These are phyloP conservation scores for Coemansia sp. DNA, from an alignment of 192 early-diverging fungal species.

Conservation along the genomic window DNA sequence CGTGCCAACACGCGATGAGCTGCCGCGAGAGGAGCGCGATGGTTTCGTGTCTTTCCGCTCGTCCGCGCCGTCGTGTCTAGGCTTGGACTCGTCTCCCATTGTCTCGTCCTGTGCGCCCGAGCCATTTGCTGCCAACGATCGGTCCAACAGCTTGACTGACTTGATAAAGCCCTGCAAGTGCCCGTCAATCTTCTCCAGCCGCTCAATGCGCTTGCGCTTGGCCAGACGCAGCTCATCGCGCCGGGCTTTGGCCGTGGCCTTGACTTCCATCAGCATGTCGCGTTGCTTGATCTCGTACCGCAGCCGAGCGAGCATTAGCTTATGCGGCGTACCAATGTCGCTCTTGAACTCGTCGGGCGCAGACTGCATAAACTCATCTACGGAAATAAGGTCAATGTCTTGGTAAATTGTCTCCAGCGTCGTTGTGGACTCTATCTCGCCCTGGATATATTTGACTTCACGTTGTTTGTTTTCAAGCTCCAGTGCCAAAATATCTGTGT, in stretches of 20 bases:
- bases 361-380: constrained; percentile 29
- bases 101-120: not conserved
- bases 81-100: constrained; percentile 12
- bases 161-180: constrained; percentile 42
- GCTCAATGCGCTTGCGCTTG: constrained; percentile 45
- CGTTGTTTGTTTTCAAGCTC: constrained; percentile 36
- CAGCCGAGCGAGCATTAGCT: constrained; percentile 50
- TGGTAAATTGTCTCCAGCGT: constrained; percentile 53
- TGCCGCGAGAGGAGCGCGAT: constrained; percentile 27
- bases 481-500: constrained; percentile 35
- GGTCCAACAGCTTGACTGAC: constrained; percentile 24
- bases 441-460: constrained; percentile 36
- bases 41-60: constrained; percentile 26
- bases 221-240: constrained; percentile 36
- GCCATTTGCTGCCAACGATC: constrained; percentile 16
- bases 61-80: constrained; percentile 10
- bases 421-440: constrained; percentile 42
- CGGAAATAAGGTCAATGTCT: constrained; percentile 35
- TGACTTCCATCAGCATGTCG: constrained; percentile 25
- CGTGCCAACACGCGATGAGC: constrained; percentile 30
- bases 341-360: constrained; percentile 34
- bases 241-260: constrained; percentile 12
- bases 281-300: constrained; percentile 50
- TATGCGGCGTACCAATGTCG: constrained; percentile 35
- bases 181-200: constrained; percentile 42